These are phyloP conservation scores for Moesziomyces sp. DNA, from an alignment of 1,284 basidiomycete genomes.

Conservation along the genomic window DNA sequence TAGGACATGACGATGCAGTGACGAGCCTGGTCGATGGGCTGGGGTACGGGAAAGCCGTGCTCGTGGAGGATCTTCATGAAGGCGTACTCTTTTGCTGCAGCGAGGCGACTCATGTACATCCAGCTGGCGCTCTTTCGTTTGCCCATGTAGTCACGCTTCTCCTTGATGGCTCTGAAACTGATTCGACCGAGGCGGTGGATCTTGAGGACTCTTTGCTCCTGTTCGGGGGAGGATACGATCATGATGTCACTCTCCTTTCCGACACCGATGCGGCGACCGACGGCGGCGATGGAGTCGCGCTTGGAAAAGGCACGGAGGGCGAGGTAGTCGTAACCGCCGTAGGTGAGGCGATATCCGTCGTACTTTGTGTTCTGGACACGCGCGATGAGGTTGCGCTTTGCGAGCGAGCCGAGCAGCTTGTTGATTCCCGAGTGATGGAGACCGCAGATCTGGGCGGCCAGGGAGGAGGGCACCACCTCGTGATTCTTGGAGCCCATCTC, in stretches of 20 bases:
- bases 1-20: slow-evolving; percentile 97
- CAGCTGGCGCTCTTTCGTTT: slow-evolving; percentile 95
- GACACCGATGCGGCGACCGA: slow-evolving; percentile 97
- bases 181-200: slow-evolving; percentile 92
- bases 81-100: slow-evolving; percentile 96
- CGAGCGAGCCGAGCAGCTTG: slow-evolving; percentile 87
- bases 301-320: slow-evolving; percentile 93
- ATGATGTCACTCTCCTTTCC: slow-evolving; percentile 99
- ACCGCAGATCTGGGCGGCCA: slow-evolving; percentile 91
- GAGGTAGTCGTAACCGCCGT: slow-evolving; percentile 95
- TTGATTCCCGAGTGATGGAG: slow-evolving; percentile 90
- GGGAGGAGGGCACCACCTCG: slow-evolving; percentile 87
- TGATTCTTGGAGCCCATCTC: slow-evolving; percentile 99
- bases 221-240: slow-evolving; percentile 84
- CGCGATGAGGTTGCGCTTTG: slow-evolving; percentile 89
- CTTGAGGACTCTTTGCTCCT: slow-evolving; percentile 88
- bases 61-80: slow-evolving; percentile 99
- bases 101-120: slow-evolving; percentile 99
- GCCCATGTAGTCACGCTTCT: slow-evolving; percentile 95
- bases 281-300: slow-evolving; percentile 68
- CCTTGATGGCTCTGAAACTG: slow-evolving; percentile 95
- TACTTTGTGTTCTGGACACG: slow-evolving; percentile 92
- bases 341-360: slow-evolving; percentile 95
- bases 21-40: slow-evolving; percentile 90
- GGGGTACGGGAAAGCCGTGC: slow-evolving; percentile 91